Evolutionary conservation across 225 moss, liverwort and hornwort species (phyloP).

Genomic region (Climacium dendroides): DNA sequence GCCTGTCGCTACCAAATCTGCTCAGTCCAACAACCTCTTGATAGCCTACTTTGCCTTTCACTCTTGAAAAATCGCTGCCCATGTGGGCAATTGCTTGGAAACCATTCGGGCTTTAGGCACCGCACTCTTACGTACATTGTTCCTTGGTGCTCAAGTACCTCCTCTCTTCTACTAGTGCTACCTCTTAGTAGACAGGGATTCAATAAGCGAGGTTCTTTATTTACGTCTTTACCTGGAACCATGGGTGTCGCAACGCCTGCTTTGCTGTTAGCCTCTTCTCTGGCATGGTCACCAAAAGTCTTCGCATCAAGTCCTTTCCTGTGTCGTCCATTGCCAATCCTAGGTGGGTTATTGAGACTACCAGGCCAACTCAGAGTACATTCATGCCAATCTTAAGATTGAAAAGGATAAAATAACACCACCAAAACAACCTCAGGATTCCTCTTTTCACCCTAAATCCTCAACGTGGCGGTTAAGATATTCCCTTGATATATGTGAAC

Average conservation of each 20-base stretch:
- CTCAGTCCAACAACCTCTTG: neutral
- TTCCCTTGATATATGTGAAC: neutral
- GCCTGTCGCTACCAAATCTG: neutral
- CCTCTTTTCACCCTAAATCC: neutral
- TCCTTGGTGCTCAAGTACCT: neutral
- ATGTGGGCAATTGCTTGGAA: neutral
- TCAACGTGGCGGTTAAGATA: neutral
- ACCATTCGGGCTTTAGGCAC: neutral
- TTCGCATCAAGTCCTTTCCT: slow-evolving; percentile 70
- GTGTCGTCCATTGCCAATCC: neutral
- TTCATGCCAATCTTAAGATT: neutral
- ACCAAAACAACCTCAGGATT: neutral
- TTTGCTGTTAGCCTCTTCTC: slow-evolving; percentile 63
- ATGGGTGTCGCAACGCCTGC: slow-evolving; percentile 60
- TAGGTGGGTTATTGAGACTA: neutral
- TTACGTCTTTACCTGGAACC: slow-evolving; percentile 41
- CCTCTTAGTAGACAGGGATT: neutral
- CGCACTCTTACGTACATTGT: too few relatives aligned
- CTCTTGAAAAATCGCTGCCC: neutral
- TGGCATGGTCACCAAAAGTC: slow-evolving; percentile 43
- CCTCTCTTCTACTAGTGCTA: neutral
- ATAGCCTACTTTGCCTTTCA: neutral
- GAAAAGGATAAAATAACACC: neutral
- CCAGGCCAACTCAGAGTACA: too few relatives aligned
- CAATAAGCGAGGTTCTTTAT: neutral